Percentiles rank a stretch among this genome's conserved stretches.
phyloP scores from a whole-genome alignment of 208 protist species.

The Leishmania turanica region DNA sequence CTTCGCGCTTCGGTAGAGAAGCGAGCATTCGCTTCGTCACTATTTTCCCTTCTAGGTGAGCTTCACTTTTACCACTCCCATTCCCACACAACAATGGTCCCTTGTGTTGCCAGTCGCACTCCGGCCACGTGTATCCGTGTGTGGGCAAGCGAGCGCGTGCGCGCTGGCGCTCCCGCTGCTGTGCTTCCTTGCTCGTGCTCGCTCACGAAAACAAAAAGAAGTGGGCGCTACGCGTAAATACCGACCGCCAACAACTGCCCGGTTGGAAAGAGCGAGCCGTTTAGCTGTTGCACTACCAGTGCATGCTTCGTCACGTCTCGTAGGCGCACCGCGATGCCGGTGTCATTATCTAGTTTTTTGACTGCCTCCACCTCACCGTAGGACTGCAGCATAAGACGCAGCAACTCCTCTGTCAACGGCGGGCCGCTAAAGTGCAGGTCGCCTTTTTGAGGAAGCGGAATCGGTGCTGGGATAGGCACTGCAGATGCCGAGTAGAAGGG shows the following conservation, averaged over 20 bases:
- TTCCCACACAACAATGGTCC: not conserved
- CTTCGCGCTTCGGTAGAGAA: not conserved
- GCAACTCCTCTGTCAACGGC: slow-evolving; percentile 54
- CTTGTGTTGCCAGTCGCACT: not conserved
- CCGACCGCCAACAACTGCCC: slow-evolving; percentile 70
- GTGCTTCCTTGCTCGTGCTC: not conserved
- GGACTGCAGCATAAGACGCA: slow-evolving; percentile 62
- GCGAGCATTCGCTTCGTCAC: not conserved
- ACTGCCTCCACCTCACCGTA: slow-evolving; percentile 69
- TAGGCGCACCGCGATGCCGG: slow-evolving; percentile 64
- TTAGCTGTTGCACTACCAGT: slow-evolving; percentile 75
- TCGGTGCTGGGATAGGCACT: slow-evolving; percentile 36
- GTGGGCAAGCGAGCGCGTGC: not conserved
- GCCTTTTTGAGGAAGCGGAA: slow-evolving; percentile 57
- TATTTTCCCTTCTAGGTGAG: not conserved
- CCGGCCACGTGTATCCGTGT: not conserved
- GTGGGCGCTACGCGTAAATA: slow-evolving; percentile 56
- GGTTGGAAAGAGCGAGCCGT: slow-evolving; percentile 73
- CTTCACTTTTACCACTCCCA: not conserved
- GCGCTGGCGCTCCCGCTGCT: not conserved
- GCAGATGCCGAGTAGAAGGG: slow-evolving; percentile 30
- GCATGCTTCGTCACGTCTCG: slow-evolving; percentile 49
- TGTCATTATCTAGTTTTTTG: slow-evolving; percentile 45
- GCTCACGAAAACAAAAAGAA: not conserved
- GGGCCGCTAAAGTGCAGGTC: slow-evolving; percentile 76